Evolutionary conservation across 805 yeast genomes (phyloP), one percentile per base, ranked within the genome.

Genomic region (Candida andamanensis): DNA sequence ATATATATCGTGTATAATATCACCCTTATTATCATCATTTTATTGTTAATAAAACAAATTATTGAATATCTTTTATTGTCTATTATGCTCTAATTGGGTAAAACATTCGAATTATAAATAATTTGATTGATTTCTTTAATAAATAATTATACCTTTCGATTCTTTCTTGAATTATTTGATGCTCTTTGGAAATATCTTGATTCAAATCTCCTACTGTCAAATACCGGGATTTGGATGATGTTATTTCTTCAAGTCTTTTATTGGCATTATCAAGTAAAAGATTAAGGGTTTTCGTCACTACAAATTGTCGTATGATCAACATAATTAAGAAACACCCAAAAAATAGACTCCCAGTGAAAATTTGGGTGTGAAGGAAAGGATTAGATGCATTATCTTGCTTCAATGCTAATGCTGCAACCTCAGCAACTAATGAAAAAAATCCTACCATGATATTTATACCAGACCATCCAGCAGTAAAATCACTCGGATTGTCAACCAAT

Each of bases 331-430:
- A 46, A 0, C 71, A 70, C 8, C 52, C 53, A n/a, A 69, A 46
- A 40, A 68, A 71, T 28, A 71, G 51, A 13, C 64, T 45, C 2
- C 83, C 85, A 4, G 76, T 69, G 48, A 76, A 78, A 1, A 78
- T 61, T 45, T 79, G 85, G 2, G 81, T 66, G 41, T 78, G 68
- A 21, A 72, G 53, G 42, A 71, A 80, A 2, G 85, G 83, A n/a
- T 43, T 39, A 4, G 33, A 11, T 17, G 36, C 20, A 6, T 30
- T 14, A 5, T 32, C 12, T 13, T 31, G 29, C 17, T 63, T 60
- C 28, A 76, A 47, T 2, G 74, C 63, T 35, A 77, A 67, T 0
- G 76, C 81, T 30, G 76, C 67, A 6, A 74, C 65, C 52, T 77
- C 84, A 3, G 76, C 60, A 1, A 68, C 63, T 15, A 77, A 49